Conservation (phyloP, 495 filamentous ascomycete species). For the Choiromyces venosus region DNA sequence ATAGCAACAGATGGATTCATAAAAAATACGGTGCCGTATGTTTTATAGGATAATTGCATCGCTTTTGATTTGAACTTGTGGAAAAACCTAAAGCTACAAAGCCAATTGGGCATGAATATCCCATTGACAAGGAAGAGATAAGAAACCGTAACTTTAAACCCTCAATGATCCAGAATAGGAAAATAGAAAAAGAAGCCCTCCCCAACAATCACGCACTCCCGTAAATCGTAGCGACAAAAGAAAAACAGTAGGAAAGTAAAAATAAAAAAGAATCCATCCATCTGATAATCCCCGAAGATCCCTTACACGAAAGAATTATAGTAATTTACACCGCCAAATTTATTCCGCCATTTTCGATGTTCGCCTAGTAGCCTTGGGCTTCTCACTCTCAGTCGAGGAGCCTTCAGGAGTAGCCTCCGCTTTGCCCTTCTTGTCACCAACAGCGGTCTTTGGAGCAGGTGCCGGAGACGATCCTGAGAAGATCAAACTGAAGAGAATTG, state of each 20-base stretch:
- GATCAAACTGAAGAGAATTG: slow-evolving; percentile 58
- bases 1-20: not conserved
- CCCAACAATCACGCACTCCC: not conserved
- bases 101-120: not conserved
- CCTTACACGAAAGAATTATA: slow-evolving; percentile 24
- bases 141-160: not conserved
- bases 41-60: not conserved
- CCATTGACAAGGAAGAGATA: not conserved
- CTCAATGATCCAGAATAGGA: not conserved
- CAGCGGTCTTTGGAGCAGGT: slow-evolving; percentile 38
- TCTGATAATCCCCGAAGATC: not conserved
- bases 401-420: slow-evolving; percentile 22
- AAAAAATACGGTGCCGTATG: not conserved
- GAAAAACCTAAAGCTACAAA: slow-evolving; percentile 2
- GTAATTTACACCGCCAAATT: slow-evolving; percentile 25
- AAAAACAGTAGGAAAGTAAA: not conserved
- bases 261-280: not conserved
- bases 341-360: slow-evolving; percentile 41
- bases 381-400: slow-evolving; percentile 38
- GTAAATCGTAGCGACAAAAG: not conserved
- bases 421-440: slow-evolving; percentile 39
- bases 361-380: slow-evolving; percentile 36
- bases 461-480: slow-evolving; percentile 44
- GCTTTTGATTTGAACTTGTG: not conserved
- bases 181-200: not conserved